These are phyloP conservation scores for Drechslerella dactyloides DNA, from an alignment of 2,329 filamentous ascomycete genomes.

Conservation along the genomic window DNA sequence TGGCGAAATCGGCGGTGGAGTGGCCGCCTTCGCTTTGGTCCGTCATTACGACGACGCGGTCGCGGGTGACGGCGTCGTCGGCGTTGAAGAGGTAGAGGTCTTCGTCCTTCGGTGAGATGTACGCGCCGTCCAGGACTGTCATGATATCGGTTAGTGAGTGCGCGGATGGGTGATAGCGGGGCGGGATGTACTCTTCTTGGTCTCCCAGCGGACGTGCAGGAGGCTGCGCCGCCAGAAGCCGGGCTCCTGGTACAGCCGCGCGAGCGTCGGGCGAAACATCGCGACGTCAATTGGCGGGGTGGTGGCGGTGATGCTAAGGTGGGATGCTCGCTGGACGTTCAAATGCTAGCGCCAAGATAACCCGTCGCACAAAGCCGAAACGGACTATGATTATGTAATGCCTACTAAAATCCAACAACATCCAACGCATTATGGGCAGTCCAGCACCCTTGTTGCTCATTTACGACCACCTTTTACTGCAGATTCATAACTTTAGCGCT, in stretches of 20 bases:
- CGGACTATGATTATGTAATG: too few species aligned
- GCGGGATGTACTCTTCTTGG: slow-evolving; percentile 35
- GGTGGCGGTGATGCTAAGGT: slow-evolving; percentile 6
- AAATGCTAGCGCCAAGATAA: neutral
- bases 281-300: slow-evolving; percentile 20
- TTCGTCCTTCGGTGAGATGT: slow-evolving; percentile 32
- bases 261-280: slow-evolving; percentile 40
- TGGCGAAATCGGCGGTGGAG: slow-evolving; percentile 76
- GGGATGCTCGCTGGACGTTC: neutral
- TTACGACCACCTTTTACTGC: too few species aligned
- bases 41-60: slow-evolving; percentile 75
- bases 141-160: neutral
- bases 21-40: slow-evolving; percentile 86
- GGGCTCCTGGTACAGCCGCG: slow-evolving; percentile 33
- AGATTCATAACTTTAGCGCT: too few species aligned
- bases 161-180: slow-evolving; percentile 9
- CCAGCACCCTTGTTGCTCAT: too few species aligned
- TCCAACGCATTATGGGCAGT: too few species aligned
- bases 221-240: slow-evolving; percentile 34
- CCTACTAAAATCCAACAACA: too few species aligned
- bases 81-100: slow-evolving; percentile 47
- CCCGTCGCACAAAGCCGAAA: too few species aligned
- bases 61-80: slow-evolving; percentile 37
- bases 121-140: slow-evolving; percentile 39
- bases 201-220: slow-evolving; percentile 32